These are phyloP conservation scores for Myochromella boudieri DNA, from an alignment of 768 basidiomycete species.

Conservation along the genomic window DNA sequence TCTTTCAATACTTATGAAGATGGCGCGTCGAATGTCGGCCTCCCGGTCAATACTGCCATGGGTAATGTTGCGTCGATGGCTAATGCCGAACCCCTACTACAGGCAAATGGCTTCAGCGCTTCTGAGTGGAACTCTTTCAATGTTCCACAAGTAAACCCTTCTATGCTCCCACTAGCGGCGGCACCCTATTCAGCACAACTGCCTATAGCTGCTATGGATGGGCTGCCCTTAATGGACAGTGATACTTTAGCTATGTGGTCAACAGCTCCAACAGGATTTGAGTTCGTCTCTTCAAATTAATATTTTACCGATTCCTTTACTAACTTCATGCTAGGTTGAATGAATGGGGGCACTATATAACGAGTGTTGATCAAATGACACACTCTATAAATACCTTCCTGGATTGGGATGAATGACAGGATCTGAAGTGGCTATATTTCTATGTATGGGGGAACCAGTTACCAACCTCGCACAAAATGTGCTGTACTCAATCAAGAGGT, in stretches of 20 bases:
- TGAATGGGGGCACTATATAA: constrained; percentile 43
- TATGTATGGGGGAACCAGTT: too few relatives aligned
- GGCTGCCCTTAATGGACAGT: constrained; percentile 37
- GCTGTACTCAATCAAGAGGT: too few relatives aligned
- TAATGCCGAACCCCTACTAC: background rate
- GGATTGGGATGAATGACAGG: too few relatives aligned
- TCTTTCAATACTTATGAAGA: background rate
- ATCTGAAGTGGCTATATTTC: background rate
- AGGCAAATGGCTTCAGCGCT: background rate
- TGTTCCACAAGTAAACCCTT: background rate
- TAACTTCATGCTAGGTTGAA: constrained; percentile 26
- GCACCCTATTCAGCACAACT: background rate
- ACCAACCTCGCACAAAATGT: too few relatives aligned
- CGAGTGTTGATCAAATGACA: constrained; percentile 34
- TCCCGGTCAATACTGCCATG: too few relatives aligned
- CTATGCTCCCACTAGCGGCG: too few relatives aligned
- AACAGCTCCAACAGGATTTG: constrained; percentile 55
- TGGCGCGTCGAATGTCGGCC: too few relatives aligned
- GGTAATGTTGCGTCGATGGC: too few relatives aligned
- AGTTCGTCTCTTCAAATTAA: constrained; percentile 39
- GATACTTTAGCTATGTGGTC: constrained; percentile 66
- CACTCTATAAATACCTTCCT: constrained; percentile 15
- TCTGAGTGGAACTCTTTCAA: constrained; percentile 1
- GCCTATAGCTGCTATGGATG: constrained; percentile 8
- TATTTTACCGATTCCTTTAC: background rate